A percentile compares a stretch with the other conserved stretches of the same genome.
Conservation (phyloP, 805 yeast genomes). For the Starmerella etchellsii region DNA sequence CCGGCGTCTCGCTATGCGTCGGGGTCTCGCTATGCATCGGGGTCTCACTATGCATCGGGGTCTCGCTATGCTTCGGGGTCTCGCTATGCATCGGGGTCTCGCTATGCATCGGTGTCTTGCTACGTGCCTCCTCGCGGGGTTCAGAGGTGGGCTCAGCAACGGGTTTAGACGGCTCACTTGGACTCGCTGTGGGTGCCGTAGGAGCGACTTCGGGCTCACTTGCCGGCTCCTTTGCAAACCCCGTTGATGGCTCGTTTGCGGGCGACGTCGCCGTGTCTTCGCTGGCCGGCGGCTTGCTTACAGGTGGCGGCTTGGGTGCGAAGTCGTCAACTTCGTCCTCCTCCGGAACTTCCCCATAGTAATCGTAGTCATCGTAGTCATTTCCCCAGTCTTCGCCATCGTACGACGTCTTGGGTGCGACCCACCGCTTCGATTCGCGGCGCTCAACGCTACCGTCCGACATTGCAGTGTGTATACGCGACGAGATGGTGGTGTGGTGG, state of each 20-base stretch:
- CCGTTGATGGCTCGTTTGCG: neutral
- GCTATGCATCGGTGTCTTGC: neutral
- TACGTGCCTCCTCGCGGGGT: neutral
- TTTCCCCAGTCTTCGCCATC: conserved; percentile 31
- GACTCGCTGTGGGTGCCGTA: no score
- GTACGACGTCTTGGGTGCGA: conserved; percentile 26
- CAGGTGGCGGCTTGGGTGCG: neutral
- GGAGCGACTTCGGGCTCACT: no score
- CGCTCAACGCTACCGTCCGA: conserved; percentile 12
- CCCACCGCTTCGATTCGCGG: conserved; percentile 29
- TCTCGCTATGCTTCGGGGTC: neutral
- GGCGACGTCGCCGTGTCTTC: neutral
- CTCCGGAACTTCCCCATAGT: neutral
- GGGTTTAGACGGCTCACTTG: no score
- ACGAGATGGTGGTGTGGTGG: no score
- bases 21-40: neutral
- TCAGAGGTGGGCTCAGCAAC: neutral
- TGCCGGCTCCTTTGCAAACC: no score
- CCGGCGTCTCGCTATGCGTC: neutral
- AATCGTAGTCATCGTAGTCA: conserved; percentile 21
- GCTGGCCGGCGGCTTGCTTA: neutral
- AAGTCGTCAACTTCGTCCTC: neutral
- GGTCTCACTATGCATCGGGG: no score
- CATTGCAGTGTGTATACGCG: no score
- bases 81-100: neutral